These are phyloP conservation scores for Cladophialophora psammophila DNA, from an alignment of 2,329 filamentous ascomycete species.

Conservation along the genomic window DNA sequence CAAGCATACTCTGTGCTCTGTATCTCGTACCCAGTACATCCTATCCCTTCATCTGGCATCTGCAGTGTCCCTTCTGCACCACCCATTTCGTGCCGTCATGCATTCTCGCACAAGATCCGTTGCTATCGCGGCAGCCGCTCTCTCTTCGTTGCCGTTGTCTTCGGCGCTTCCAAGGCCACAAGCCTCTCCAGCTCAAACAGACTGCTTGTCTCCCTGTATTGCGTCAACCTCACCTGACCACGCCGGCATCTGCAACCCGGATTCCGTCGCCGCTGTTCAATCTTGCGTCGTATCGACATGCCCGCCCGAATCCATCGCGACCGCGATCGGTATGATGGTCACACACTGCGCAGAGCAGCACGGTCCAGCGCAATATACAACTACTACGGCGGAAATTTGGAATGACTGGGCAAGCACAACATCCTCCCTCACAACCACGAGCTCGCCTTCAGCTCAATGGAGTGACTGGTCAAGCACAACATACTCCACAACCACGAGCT, in stretches of 20 bases:
- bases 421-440: constrained; percentile 5
- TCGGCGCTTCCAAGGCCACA: constrained; percentile 16
- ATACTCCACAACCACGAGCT: background rate
- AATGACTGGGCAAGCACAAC: background rate
- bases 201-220: constrained; percentile 6
- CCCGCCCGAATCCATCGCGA: background rate
- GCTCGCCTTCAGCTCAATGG: background rate
- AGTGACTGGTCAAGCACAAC: background rate
- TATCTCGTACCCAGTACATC: background rate
- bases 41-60: background rate
- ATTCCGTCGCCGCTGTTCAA: constrained; percentile 13
- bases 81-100: constrained; percentile 10
- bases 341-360: constrained; percentile 16
- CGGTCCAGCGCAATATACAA: constrained; percentile 1
- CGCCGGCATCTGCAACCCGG: constrained; percentile 9
- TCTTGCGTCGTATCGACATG: constrained; percentile 7
- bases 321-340: constrained; percentile 5
- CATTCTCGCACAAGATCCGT: constrained; percentile 24
- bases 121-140: constrained; percentile 15
- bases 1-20: background rate
- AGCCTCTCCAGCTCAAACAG: background rate
- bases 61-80: constrained; percentile 2
- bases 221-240: background rate
- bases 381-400: background rate
- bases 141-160: constrained; percentile 13